Evolutionary conservation across 1,284 basidiomycete genomes (phyloP).

Genomic region (Ustilago tritici): DNA sequence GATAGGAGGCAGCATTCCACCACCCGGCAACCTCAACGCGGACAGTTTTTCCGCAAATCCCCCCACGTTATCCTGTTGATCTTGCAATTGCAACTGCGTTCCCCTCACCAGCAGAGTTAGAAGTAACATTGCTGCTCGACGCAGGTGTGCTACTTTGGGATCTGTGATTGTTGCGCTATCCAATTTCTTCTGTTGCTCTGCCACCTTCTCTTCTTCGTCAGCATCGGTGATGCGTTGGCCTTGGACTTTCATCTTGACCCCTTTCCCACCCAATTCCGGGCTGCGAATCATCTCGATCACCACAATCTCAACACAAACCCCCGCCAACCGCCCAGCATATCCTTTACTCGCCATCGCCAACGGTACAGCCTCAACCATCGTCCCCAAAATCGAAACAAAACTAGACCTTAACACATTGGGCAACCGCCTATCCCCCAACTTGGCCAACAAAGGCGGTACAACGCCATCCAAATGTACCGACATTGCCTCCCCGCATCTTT

Average conservation of each 20-base stretch:
- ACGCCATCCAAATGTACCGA: constrained; percentile 71
- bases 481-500: constrained; percentile 79
- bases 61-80: constrained; percentile 8
- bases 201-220: constrained; percentile 19
- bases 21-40: constrained; percentile 53
- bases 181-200: constrained; percentile 29
- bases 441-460: constrained; percentile 55
- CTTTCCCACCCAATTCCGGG: background rate
- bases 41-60: constrained; percentile 28
- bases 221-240: constrained; percentile 9
- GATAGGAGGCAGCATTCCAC: constrained; percentile 41
- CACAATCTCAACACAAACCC: constrained; percentile 57
- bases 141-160: constrained; percentile 58
- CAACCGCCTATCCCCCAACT: constrained; percentile 49
- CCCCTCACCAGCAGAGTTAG: constrained; percentile 55
- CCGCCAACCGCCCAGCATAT: constrained; percentile 39
- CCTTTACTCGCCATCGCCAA: constrained; percentile 46
- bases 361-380: constrained; percentile 63
- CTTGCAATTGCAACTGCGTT: constrained; percentile 52
- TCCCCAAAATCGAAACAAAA: constrained; percentile 63
- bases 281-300: constrained; percentile 48
- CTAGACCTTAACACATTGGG: constrained; percentile 62
- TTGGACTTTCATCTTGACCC: constrained; percentile 41
- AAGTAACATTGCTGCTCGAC: constrained; percentile 62
- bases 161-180: constrained; percentile 53